phyloP scores from a whole-genome alignment of 768 basidiomycete genomes.

The Tulasnella sp. region DNA sequence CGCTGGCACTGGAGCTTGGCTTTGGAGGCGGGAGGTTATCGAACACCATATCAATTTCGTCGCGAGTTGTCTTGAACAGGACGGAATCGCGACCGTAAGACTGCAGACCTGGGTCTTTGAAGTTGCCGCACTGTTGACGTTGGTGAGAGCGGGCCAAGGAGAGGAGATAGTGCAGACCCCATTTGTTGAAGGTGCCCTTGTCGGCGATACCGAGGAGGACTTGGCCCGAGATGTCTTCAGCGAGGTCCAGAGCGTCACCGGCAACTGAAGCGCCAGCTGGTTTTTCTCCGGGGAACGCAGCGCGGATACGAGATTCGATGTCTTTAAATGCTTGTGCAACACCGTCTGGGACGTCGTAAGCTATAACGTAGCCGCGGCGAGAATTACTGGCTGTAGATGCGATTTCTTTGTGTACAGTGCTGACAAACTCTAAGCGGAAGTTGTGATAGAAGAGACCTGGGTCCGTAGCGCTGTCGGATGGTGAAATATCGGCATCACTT shows the following conservation, averaged over 20 bases:
- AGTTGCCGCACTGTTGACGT: constrained; percentile 17
- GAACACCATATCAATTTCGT: constrained; percentile 17
- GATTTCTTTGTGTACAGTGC: not conserved
- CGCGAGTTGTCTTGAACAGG: constrained; percentile 10
- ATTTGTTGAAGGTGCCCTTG: constrained; percentile 1
- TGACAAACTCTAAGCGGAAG: not conserved
- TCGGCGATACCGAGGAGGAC: constrained; percentile 10
- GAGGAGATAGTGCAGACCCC: constrained; percentile 17
- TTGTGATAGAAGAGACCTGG: not conserved
- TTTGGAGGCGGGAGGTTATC: constrained; percentile 17
- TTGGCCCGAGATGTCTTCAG: constrained; percentile 15
- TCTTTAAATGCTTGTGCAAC: not conserved
- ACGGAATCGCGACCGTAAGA: constrained; percentile 14
- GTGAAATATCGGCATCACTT: not conserved
- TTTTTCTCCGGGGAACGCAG: not conserved
- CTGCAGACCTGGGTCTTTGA: constrained; percentile 17
- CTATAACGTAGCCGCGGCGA: not conserved
- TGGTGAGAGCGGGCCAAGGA: constrained; percentile 17
- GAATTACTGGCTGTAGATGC: not conserved
- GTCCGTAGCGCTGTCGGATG: not conserved
- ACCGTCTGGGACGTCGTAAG: not conserved
- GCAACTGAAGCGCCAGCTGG: not conserved
- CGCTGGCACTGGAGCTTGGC: not conserved
- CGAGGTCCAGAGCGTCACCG: constrained; percentile 11
- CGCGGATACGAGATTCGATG: not conserved